A percentile compares a stretch with the other conserved stretches of the same genome.
These are phyloP conservation scores for Eucalyptus pauciflora DNA, from an alignment of 345 rosid species.

Conservation along the genomic window DNA sequence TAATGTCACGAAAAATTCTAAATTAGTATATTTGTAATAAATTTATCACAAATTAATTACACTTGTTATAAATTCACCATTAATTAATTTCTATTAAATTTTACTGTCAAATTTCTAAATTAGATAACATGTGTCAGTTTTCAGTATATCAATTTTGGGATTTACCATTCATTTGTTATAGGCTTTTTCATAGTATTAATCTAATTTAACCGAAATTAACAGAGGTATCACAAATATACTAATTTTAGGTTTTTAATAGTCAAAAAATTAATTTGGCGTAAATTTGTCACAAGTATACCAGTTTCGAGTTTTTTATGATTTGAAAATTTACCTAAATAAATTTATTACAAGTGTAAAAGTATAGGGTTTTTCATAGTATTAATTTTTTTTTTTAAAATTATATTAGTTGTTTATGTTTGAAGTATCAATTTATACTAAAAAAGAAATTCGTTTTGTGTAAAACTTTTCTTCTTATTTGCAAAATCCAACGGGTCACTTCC, in stretches of 20 bases:
- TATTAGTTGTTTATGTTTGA: neutral
- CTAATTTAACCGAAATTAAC: accelerated
- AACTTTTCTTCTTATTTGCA: neutral
- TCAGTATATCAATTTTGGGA: too few species aligned
- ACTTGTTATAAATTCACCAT: accelerated
- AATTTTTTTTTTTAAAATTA: neutral
- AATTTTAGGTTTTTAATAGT: too few species aligned
- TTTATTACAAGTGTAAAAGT: accelerated
- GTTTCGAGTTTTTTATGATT: accelerated
- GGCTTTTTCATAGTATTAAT: too few species aligned
- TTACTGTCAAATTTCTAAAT: accelerated
- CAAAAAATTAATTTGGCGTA: too few species aligned
- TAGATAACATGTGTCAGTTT: accelerated
- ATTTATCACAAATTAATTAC: too few species aligned
- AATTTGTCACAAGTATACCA: too few species aligned
- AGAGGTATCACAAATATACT: accelerated
- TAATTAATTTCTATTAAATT: accelerated
- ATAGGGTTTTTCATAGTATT: accelerated
- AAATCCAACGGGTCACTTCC: neutral
- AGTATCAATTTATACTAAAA: neutral
- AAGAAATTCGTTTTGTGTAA: too few species aligned
- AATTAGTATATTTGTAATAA: accelerated
- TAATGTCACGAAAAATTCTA: accelerated
- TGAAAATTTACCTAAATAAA: too few species aligned
- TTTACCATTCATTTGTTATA: accelerated